Evolutionary conservation across 192 early-diverging fungal genomes (phyloP).

Genomic region (Neocallimastix lanati): DNA sequence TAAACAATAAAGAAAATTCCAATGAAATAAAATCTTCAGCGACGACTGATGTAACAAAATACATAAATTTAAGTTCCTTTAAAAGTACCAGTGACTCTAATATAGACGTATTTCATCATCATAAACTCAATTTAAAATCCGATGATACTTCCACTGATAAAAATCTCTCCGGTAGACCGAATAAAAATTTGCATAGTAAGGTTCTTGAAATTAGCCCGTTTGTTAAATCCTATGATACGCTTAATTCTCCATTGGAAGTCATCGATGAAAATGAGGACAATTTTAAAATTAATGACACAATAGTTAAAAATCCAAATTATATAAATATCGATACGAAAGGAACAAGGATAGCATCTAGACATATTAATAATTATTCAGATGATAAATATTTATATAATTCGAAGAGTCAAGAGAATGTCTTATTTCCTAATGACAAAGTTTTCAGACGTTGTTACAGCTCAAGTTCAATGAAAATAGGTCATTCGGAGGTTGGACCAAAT

Average conservation of each 20-base stretch:
- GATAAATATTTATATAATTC: neutral
- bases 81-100: neutral
- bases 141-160: neutral
- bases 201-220: no score
- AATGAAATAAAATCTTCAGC: neutral
- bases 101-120: neutral
- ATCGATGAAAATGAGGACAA: no score
- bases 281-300: no score
- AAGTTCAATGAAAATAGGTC: slow-evolving; percentile 53
- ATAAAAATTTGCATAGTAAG: no score
- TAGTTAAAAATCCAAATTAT: no score
- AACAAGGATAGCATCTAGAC: neutral
- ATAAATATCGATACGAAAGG: no score
- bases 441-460: slow-evolving; percentile 65
- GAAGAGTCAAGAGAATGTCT: neutral
- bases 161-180: no score
- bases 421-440: neutral
- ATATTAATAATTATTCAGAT: neutral
- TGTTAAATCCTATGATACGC: no score
- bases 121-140: neutral
- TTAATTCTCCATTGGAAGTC: no score
- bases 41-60: neutral
- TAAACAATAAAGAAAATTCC: neutral
- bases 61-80: neutral
- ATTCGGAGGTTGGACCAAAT: slow-evolving; percentile 65